Evolutionary conservation across 2,329 filamentous ascomycete species (phyloP).

Genomic region (Amphichorda felina): DNA sequence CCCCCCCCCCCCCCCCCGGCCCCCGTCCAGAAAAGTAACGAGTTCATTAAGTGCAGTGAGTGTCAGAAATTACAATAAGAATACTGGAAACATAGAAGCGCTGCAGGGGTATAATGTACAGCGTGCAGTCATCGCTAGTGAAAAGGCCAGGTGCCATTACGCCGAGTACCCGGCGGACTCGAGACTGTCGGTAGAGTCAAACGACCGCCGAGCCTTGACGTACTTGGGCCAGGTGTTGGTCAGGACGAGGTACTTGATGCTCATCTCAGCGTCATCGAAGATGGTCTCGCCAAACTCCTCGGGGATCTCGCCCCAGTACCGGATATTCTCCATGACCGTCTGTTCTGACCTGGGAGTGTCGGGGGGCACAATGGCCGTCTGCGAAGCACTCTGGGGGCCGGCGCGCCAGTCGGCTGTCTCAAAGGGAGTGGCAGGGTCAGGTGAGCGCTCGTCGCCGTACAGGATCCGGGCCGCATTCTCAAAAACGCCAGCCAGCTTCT

Average conservation of each 20-base stretch:
- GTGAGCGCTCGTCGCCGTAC: constrained; percentile 23
- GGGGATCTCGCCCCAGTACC: constrained; percentile 31
- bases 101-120: too few species aligned
- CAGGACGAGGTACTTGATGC: constrained; percentile 54
- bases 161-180: too few species aligned
- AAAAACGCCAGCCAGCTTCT: constrained; percentile 43
- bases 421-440: constrained; percentile 32
- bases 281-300: constrained; percentile 34
- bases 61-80: too few species aligned
- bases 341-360: constrained; percentile 8
- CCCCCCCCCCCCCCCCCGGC: too few species aligned
- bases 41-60: too few species aligned
- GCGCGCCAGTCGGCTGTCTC: constrained; percentile 14
- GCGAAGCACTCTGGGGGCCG: constrained; percentile 9
- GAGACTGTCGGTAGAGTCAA: constrained; percentile 8
- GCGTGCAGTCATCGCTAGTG: too few species aligned
- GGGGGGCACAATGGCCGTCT: constrained; percentile 10
- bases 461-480: constrained; percentile 36
- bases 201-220: constrained; percentile 22
- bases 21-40: too few species aligned
- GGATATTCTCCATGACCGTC: constrained; percentile 11
- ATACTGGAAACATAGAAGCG: too few species aligned
- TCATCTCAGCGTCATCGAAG: constrained; percentile 47
- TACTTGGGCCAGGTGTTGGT: constrained; percentile 58
- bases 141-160: too few species aligned